A percentile compares a stretch with the other conserved stretches of the same genome.
These are phyloP conservation scores for Immersiella caudata DNA, from an alignment of 495 filamentous ascomycete species.

Conservation along the genomic window DNA sequence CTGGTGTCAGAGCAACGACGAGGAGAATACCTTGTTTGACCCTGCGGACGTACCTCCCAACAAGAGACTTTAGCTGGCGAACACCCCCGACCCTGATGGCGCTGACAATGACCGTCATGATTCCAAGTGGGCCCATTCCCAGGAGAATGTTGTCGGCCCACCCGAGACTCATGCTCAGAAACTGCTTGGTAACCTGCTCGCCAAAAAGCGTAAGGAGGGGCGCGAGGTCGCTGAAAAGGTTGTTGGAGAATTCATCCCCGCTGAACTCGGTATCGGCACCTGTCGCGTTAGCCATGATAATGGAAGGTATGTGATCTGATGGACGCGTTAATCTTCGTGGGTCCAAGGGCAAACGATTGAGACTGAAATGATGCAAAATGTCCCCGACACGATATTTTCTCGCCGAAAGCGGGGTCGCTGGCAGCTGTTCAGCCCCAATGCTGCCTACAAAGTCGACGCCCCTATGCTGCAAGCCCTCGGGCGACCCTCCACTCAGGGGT, in stretches of 20 bases:
- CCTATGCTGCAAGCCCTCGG: too few relatives aligned
- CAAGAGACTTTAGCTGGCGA: background rate
- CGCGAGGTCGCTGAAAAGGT: constrained; percentile 18
- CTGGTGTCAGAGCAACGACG: constrained; percentile 6
- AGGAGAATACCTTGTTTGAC: background rate
- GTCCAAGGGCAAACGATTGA: too few relatives aligned
- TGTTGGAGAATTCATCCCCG: constrained; percentile 18
- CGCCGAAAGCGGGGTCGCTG: too few relatives aligned
- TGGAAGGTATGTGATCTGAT: too few relatives aligned
- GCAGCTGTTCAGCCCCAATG: too few relatives aligned
- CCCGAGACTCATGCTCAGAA: constrained; percentile 2
- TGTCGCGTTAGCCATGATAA: too few relatives aligned
- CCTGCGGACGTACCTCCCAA: background rate
- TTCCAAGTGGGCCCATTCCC: background rate
- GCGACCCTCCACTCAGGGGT: too few relatives aligned
- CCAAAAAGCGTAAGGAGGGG: background rate
- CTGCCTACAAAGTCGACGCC: too few relatives aligned
- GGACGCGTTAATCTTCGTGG: too few relatives aligned
- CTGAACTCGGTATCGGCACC: background rate
- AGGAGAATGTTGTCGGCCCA: background rate
- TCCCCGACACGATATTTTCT: too few relatives aligned
- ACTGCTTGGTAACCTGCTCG: background rate
- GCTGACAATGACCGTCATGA: background rate
- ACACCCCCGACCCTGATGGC: constrained; percentile 2
- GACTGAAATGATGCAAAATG: too few relatives aligned